Evolutionary conservation across 2,329 filamentous ascomycete genomes (phyloP).

Genomic region (Pezicula radicicola): DNA sequence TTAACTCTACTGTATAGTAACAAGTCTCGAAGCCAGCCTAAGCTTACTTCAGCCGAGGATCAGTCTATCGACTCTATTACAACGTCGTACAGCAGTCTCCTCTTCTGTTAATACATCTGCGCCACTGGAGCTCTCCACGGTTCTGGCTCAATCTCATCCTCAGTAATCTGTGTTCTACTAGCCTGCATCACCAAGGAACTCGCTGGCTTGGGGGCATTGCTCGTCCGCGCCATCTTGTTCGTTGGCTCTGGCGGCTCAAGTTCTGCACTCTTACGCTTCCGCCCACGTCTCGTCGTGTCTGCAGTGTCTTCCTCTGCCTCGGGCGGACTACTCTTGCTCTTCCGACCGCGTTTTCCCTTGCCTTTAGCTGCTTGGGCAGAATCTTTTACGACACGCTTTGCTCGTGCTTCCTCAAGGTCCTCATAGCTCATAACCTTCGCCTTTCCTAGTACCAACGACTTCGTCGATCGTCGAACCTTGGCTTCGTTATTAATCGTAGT

Average conservation of each 20-base stretch:
- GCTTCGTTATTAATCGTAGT: slow-evolving; percentile 7
- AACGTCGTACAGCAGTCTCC: slow-evolving; percentile 7
- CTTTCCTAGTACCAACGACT: slow-evolving; percentile 1
- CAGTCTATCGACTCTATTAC: too few species aligned
- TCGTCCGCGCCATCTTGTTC: slow-evolving; percentile 6
- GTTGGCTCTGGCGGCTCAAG: slow-evolving; percentile 2
- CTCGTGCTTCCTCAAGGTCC: slow-evolving; percentile 21
- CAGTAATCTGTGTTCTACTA: slow-evolving; percentile 11
- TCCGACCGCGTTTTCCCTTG: slow-evolving; percentile 12
- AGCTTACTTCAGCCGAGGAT: too few species aligned
- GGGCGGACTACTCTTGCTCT: slow-evolving; percentile 4
- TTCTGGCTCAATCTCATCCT: slow-evolving; percentile 16
- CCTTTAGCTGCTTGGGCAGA: slow-evolving; percentile 8
- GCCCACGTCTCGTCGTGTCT: slow-evolving; percentile 8
- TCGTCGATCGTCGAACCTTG: slow-evolving; percentile 7
- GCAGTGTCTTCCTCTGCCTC: slow-evolving; percentile 7
- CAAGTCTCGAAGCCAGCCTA: too few species aligned
- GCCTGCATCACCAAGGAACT: slow-evolving; percentile 10
- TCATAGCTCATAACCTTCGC: slow-evolving; percentile 27
- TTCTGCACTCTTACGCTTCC: slow-evolving; percentile 9
- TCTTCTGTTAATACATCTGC: slow-evolving; percentile 16
- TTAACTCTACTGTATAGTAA: too few species aligned
- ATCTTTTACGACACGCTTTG: slow-evolving; percentile 13
- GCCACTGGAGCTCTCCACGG: slow-evolving; percentile 18
- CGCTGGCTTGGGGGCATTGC: slow-evolving; percentile 4